Conservation (phyloP, 2,329 filamentous ascomycete genomes). For the Exophiala xenobiotica region DNA sequence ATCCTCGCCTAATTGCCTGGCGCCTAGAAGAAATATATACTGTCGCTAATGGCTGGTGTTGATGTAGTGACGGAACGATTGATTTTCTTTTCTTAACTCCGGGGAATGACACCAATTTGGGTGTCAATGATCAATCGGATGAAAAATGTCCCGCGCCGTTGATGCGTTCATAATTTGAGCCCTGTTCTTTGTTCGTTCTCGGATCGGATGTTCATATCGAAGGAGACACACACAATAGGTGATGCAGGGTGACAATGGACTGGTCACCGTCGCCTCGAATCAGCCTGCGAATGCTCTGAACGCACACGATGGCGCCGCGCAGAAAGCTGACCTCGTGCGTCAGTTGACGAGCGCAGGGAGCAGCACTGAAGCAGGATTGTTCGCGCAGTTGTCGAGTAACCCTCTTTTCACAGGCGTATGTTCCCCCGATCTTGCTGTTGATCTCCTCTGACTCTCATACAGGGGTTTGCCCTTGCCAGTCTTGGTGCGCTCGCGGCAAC, state of each 20-base stretch:
- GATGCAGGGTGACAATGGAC: constrained; percentile 27
- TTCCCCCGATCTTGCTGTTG: neutral
- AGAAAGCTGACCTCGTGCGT: constrained; percentile 26
- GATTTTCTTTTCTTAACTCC: neutral
- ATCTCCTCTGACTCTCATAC: constrained; percentile 10
- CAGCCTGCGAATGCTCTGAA: constrained; percentile 6
- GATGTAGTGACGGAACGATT: neutral
- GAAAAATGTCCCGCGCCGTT: constrained; percentile 1
- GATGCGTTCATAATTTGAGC: neutral
- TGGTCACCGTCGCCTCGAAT: constrained; percentile 16
- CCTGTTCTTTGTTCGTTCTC: neutral
- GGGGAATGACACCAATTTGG: too few relatives aligned
- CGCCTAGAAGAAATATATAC: too few relatives aligned
- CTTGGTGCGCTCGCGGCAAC: constrained; percentile 80
- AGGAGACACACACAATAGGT: constrained; percentile 10
- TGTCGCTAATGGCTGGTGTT: too few relatives aligned
- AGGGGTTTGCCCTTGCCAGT: constrained; percentile 86
- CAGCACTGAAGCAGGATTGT: constrained; percentile 41
- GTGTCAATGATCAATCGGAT: too few relatives aligned
- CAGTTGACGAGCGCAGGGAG: constrained; percentile 18
- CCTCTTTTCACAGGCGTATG: constrained; percentile 52
- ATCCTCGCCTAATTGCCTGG: too few relatives aligned
- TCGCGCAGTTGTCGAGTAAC: constrained; percentile 48
- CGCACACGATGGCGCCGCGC: constrained; percentile 11
- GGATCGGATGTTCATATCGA: constrained; percentile 1